Percentiles rank a stretch among this genome's conserved stretches.
These are phyloP conservation scores for Tritrichomonas musculus DNA, from an alignment of 208 protist genomes.

Conservation along the genomic window DNA sequence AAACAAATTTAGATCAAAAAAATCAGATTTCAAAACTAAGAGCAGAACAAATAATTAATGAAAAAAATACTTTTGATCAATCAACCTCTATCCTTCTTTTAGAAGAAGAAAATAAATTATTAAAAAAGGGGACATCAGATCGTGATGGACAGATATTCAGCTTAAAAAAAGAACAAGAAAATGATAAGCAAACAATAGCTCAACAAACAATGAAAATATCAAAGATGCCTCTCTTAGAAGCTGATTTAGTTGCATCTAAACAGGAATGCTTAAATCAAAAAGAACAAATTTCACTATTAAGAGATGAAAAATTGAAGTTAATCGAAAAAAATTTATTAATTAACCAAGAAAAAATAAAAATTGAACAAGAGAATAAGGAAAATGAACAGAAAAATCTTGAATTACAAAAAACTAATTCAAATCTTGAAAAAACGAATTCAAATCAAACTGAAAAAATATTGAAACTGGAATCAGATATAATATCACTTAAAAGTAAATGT, in stretches of 20 bases:
- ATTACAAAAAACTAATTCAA: background rate
- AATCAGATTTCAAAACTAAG: background rate
- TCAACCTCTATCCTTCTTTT: background rate
- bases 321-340: background rate
- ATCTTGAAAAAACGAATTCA: background rate
- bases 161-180: background rate
- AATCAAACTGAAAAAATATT: background rate
- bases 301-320: background rate
- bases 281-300: too few relatives aligned
- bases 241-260: too few relatives aligned
- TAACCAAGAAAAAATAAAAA: background rate
- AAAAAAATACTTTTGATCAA: background rate
- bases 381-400: background rate
- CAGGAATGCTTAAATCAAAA: too few relatives aligned
- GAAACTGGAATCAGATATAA: background rate
- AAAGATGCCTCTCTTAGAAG: too few relatives aligned
- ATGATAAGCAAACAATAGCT: background rate
- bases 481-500: background rate
- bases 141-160: background rate
- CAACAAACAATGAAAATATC: too few relatives aligned
- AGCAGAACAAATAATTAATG: background rate
- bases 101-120: background rate
- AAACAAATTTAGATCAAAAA: background rate
- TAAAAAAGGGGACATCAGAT: background rate
- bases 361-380: background rate